Evolutionary conservation across 2,329 filamentous ascomycete genomes (phyloP).

Genomic region (Colletotrichum noveboracense): DNA sequence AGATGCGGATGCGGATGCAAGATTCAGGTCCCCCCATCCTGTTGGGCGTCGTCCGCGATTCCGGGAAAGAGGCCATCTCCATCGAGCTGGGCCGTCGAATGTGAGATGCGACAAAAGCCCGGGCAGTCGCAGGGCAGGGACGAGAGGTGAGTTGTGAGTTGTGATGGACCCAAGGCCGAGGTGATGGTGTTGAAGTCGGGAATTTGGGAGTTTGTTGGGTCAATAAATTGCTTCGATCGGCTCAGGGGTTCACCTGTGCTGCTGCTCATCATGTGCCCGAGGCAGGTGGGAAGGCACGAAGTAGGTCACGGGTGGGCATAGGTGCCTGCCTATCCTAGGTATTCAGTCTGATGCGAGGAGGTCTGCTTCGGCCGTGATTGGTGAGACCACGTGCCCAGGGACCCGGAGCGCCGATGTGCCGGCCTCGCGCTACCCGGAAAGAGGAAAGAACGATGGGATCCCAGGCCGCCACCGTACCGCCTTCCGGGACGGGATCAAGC

Average conservation of each 20-base stretch:
- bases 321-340: background rate
- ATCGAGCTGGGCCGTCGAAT: background rate
- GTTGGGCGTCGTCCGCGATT: background rate
- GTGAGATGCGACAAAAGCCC: background rate
- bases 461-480: background rate
- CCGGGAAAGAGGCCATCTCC: background rate
- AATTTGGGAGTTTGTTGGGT: background rate
- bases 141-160: background rate
- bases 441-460: background rate
- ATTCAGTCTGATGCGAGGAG: background rate
- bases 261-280: background rate
- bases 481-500: background rate
- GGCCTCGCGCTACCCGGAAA: background rate
- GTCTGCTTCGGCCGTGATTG: background rate
- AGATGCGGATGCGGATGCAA: background rate
- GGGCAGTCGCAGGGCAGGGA: background rate
- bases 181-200: background rate
- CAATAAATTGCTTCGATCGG: background rate
- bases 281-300: background rate
- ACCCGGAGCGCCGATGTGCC: background rate
- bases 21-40: background rate
- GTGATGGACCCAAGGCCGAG: background rate
- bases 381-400: background rate
- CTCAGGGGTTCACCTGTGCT: constrained; percentile 3
- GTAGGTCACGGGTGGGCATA: background rate